A percentile compares a stretch with the other conserved stretches of the same genome.
phyloP scores from a whole-genome alignment of 2,329 filamentous ascomycete species.

The Fusarium fujikuroi region DNA sequence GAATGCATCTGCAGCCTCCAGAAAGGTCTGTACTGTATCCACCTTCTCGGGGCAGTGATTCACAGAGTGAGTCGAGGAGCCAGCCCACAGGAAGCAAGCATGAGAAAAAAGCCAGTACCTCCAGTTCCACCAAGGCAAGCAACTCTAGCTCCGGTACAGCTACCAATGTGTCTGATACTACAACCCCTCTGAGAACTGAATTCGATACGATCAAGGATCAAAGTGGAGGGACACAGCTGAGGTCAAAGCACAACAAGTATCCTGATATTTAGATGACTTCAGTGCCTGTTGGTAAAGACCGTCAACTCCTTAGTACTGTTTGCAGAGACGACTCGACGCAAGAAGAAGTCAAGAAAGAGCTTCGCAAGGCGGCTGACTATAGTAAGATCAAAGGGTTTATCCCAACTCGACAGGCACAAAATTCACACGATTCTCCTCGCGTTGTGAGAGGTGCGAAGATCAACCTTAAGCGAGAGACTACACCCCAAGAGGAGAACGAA shows the following conservation, averaged over 20 bases:
- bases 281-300: slow-evolving; percentile 23
- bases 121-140: slow-evolving; percentile 1
- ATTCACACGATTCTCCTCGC: slow-evolving; percentile 1
- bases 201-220: slow-evolving; percentile 13
- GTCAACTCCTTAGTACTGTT: slow-evolving; percentile 5
- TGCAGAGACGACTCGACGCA: background rate
- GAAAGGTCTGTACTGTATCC: background rate
- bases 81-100: background rate
- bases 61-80: background rate
- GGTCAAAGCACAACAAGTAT: slow-evolving; percentile 4
- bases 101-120: background rate
- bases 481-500: background rate
- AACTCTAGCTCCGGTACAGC: background rate
- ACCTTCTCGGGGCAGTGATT: background rate
- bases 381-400: slow-evolving; percentile 26
- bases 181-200: background rate
- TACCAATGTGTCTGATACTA: background rate
- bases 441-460: background rate
- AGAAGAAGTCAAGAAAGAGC: slow-evolving; percentile 15
- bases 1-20: background rate
- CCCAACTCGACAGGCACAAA: slow-evolving; percentile 30
- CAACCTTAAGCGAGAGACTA: background rate
- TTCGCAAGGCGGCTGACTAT: slow-evolving; percentile 11
- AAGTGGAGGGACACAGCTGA: background rate
- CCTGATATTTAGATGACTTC: slow-evolving; percentile 29